These are phyloP conservation scores for Chytriomyces confervae DNA, from an alignment of 192 early-diverging fungal species.

Conservation along the genomic window DNA sequence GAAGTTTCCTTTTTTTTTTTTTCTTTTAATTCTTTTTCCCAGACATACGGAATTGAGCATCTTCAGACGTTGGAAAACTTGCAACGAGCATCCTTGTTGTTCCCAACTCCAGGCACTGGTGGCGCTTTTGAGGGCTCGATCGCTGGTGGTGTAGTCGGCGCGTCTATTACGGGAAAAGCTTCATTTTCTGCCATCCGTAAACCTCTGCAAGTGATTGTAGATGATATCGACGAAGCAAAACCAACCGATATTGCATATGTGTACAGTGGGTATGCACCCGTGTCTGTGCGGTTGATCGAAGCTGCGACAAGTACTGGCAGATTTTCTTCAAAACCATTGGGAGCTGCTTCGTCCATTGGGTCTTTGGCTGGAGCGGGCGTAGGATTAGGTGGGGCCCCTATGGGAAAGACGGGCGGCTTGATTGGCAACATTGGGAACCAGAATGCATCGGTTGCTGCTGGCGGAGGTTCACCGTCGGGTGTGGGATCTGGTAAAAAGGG, in stretches of 20 bases:
- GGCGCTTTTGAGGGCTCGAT: not conserved
- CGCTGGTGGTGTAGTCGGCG: not conserved
- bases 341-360: slow-evolving; percentile 52
- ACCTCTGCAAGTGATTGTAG: slow-evolving; percentile 77
- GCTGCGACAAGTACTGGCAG: slow-evolving; percentile 57
- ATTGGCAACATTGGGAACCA: not conserved
- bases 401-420: slow-evolving; percentile 16
- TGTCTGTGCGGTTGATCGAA: slow-evolving; percentile 89
- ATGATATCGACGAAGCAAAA: slow-evolving; percentile 84
- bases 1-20: not conserved
- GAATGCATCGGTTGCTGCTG: slow-evolving; percentile 11
- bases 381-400: not conserved
- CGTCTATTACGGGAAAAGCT: slow-evolving; percentile 46
- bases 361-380: slow-evolving; percentile 27
- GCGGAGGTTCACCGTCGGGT: slow-evolving; percentile 1
- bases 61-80: slow-evolving; percentile 86
- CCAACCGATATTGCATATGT: slow-evolving; percentile 91
- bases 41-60: slow-evolving; percentile 93
- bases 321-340: not conserved
- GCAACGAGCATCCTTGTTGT: slow-evolving; percentile 67
- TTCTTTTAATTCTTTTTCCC: not conserved
- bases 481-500: not conserved
- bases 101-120: not conserved
- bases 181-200: slow-evolving; percentile 68
- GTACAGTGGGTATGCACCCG: slow-evolving; percentile 93